Base-by-base conservation (phyloP, 108 stramenopile genomes). In the Skeletonema tropicum region DNA sequence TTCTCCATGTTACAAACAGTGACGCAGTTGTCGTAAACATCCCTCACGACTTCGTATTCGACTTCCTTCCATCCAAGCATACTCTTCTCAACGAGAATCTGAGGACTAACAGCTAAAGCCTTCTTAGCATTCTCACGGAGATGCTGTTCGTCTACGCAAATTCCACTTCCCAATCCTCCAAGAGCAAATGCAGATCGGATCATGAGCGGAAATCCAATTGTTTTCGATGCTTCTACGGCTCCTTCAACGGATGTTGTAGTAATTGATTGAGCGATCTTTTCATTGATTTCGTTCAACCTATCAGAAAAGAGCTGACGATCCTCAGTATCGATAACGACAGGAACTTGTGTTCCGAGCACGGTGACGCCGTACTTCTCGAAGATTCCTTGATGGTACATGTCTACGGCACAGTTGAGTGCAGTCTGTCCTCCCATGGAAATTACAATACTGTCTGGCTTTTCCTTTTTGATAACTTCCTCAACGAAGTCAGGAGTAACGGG, bases 1-100 rank as follows among this genome's bases (percentile, higher is more conserved):
- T 98, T 98, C 77, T 99, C 98, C 98, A 99, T 99, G 87, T 99
- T 99, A 81, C 98, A 99, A 29, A 99, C 98, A 62, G 98, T 99
- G 72, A 99, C 92, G 79, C 98, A 96, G 86, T 97, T 97, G 74
- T 96, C 92, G 57, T 86, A 74, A 31, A 79, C 57, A 82, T 96
- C 95, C 39, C 95, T 88, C 57, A 96, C 95, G 63, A 96, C 95
- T 85, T 99, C 98, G 80, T 99, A 99, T 76, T 99, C 98, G 13
- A 98, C 92, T 84, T 99, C 98, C 80, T 99, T 99, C 98, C 98
- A 99, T 71, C 98, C 98, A 60, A 85, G 70, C 86, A 99, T 93
- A 83, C 92, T 92, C 88, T 92, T 97, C 71, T 99, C 98, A 62
- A 99, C 96, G 62, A 99, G 89, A 68, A 99, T 96, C 68, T 99